Percentiles rank a stretch among this genome's conserved stretches.
phyloP scores from a whole-genome alignment of 2,329 filamentous ascomycete species.

The Talaromyces islandicus region DNA sequence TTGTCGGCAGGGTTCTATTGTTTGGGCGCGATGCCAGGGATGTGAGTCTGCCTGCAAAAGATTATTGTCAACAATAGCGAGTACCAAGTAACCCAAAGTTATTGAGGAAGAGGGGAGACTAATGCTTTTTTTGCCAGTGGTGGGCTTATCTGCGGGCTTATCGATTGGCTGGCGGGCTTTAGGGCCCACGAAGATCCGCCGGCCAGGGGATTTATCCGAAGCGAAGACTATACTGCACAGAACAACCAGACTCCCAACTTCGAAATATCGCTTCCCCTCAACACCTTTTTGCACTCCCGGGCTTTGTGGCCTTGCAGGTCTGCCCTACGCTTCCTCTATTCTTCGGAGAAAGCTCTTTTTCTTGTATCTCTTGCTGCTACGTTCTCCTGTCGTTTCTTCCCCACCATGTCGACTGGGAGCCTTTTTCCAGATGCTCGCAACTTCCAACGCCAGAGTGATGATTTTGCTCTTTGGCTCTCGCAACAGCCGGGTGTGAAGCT shows the following conservation, averaged over 20 bases:
- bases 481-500: constrained; percentile 47
- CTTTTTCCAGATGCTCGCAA: constrained; percentile 29
- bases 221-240: constrained; percentile 16
- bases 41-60: too few relatives aligned
- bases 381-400: constrained; percentile 6
- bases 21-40: not conserved
- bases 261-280: constrained; percentile 3
- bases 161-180: constrained; percentile 19
- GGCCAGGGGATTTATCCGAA: constrained; percentile 13
- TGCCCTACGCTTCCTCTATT: not conserved
- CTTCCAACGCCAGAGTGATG: constrained; percentile 42
- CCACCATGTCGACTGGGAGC: constrained; percentile 28
- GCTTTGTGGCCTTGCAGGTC: not conserved
- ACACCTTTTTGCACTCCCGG: not conserved
- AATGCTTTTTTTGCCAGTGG: not conserved
- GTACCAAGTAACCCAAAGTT: too few relatives aligned
- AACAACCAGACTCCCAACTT: constrained; percentile 8
- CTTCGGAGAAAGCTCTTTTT: not conserved
- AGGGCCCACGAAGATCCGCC: constrained; percentile 9
- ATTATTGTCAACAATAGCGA: not conserved
- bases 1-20: not conserved
- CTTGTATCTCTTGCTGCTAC: constrained; percentile 10
- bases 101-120: not conserved
- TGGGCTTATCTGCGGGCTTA: constrained; percentile 14
- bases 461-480: constrained; percentile 54